Conservation (phyloP, 176 grass and related monocot genomes). For the Zizania latifolia region DNA sequence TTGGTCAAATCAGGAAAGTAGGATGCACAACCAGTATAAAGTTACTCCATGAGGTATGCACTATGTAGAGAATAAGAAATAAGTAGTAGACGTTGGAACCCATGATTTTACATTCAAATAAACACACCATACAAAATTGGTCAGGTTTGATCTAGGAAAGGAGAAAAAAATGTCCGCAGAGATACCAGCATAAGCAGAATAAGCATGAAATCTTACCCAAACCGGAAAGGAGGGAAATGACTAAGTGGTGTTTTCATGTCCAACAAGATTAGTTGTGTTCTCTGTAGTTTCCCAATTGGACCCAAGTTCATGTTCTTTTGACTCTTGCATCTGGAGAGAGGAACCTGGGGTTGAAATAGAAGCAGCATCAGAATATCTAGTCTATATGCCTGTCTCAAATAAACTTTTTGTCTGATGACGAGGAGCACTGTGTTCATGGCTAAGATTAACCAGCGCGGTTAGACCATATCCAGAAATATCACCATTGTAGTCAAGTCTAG, state of each 20-base stretch:
- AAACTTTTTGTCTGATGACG: slow-evolving; percentile 40
- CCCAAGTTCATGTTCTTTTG: slow-evolving; percentile 59
- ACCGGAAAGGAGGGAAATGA: slow-evolving; percentile 93
- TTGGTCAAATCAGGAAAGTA: slow-evolving; percentile 16
- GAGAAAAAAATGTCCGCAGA: background rate
- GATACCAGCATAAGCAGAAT: background rate
- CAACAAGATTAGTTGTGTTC: slow-evolving; percentile 64
- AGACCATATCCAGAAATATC: slow-evolving; percentile 82
- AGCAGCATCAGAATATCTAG: slow-evolving; percentile 39
- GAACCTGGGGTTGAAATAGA: slow-evolving; percentile 59
- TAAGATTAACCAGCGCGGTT: slow-evolving; percentile 88
- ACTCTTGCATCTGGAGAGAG: slow-evolving; percentile 68
- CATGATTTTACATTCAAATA: background rate
- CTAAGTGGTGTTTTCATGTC: slow-evolving; percentile 93
- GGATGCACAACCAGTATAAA: background rate
- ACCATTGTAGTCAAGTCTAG: slow-evolving; percentile 70
- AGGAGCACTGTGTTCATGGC: slow-evolving; percentile 45
- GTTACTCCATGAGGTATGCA: no score
- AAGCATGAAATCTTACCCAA: slow-evolving; percentile 61
- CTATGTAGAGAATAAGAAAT: background rate
- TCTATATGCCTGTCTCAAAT: slow-evolving; percentile 53
- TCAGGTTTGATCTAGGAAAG: background rate
- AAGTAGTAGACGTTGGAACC: background rate
- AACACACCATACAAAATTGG: background rate
- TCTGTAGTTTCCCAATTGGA: slow-evolving; percentile 66